These are phyloP conservation scores for Yamadazyma oceani DNA, from an alignment of 1,139 yeast genomes.

Conservation along the genomic window DNA sequence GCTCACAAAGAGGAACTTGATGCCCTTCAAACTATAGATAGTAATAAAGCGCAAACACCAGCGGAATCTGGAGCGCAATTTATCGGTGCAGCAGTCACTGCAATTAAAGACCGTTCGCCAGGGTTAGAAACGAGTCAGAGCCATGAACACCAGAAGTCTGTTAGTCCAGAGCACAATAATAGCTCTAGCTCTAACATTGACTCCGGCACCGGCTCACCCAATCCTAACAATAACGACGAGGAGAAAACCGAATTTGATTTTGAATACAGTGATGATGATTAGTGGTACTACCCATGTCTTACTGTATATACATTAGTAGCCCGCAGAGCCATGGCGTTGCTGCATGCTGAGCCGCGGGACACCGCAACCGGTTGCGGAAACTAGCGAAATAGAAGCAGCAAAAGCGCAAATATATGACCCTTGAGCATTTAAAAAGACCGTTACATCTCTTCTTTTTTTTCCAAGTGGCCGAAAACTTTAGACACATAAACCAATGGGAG, in stretches of 20 bases:
- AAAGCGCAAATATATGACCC: neutral
- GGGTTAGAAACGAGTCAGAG: no score
- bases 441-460: no score
- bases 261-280: slow-evolving; percentile 17
- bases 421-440: no score
- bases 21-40: neutral
- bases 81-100: no score
- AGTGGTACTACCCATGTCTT: slow-evolving; percentile 1
- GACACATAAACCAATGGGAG: no score
- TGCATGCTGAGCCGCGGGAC: neutral
- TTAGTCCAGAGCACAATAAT: neutral
- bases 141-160: neutral
- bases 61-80: slow-evolving; percentile 3
- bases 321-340: no score
- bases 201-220: neutral
- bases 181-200: neutral
- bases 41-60: slow-evolving; percentile 3
- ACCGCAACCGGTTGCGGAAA: neutral
- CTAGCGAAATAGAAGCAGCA: neutral
- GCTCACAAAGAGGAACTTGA: neutral
- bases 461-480: no score
- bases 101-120: no score
- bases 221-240: neutral
- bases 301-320: neutral
- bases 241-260: slow-evolving; percentile 15